Base-by-base conservation (phyloP, 257 asterid genomes). In the Plectranthus barbatus region DNA sequence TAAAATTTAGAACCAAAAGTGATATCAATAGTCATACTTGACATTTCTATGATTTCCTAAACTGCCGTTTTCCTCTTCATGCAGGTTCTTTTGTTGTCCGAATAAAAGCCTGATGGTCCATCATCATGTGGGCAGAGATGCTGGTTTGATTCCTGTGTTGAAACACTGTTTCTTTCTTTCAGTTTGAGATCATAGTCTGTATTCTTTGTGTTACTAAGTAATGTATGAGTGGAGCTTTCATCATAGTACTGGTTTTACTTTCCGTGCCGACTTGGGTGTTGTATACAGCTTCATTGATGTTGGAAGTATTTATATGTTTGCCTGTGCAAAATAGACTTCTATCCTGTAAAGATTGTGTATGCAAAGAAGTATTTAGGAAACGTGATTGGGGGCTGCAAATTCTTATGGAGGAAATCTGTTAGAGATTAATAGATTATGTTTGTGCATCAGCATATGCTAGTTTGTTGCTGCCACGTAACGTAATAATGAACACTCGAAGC, bases 71-170 rank as follows among this genome's bases (percentile, higher is more conserved):
- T 17, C 42, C n/a, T 58, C 39, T 18, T 42, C 24, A 8, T 69
- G 48, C 68, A 60, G 74, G 74, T 69, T 69, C 74, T 18, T 69
- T 69, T 15, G 74, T 69, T 51, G 36, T 69, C 62, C 74, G 68
- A 14, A 60, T 69, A 51, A 69, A 69, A 53, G 74, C 68, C 20
- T 69, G 68, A 66, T 23, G 10, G 29, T 19, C 64, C 39, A 2
- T 42, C 14, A 33, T 55, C 17, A 26, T 19, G 62, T 23, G 74
- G 47, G 31, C 1, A 5, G 50, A 18, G 48, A 8, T 51, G 23
- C 56, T 37, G 7, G 44, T 46, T 34, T 37, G 23, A 34, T 12
- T 23, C 48, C 19, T 45, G 46, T 31, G 20, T 6, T 19, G 6
- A 8, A 49, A 61, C 33, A 9, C 1, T 11, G 10, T 39, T 49